Evolutionary conservation across 2,329 filamentous ascomycete genomes (phyloP), one percentile per base, ranked within the genome.

Genomic region (Talaromyces funiculosus): DNA sequence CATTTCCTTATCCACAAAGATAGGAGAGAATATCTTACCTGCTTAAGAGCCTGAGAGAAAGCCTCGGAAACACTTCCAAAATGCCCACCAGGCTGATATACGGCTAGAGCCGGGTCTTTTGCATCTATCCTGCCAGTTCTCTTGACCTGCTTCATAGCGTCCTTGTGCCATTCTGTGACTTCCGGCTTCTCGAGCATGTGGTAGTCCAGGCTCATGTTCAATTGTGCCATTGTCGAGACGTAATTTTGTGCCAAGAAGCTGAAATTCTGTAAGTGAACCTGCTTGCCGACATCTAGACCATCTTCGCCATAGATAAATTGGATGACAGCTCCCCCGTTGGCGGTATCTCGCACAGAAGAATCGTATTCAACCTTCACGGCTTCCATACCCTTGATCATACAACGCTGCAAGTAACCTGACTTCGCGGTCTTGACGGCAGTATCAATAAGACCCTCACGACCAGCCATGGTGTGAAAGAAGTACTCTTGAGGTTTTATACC

Each of bases 381-480:
- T 75, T 99, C 94, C 89, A 99, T 95, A 63, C 94, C 94, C 79
- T 99, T 99, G 79, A 99, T 95, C 64, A 99, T 83, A 82, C 94
- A 99, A 72, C 95, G 84, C 73, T 99, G 94, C 56, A 99, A 81
- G 72, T 99, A 99, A 63, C 94, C 95, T 29, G 94, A 97, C 71
- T 94, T 88, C 9, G 93, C 96, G 1, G 94, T 99, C 79, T 99
- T 99, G 74, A 99, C 94, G 65, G 94, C 94, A 20, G 94, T 99
- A 83, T 99, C 94, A 72, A 99, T 99, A 66, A 99, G 81, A 81
- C 94, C 94, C 82, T 99, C 95, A 78, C 94, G 86, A 68, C 95
- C 95, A 71, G 93, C 94, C 95, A 99, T 99, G 75, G 95, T 92
- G 84, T 99, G 94, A 81, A 99, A 99, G 75, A 93, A 99, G 75